Percentiles rank a stretch among this genome's conserved stretches.
phyloP scores from a whole-genome alignment of 2,329 filamentous ascomycete species.

The Aspergillus intermedius region DNA sequence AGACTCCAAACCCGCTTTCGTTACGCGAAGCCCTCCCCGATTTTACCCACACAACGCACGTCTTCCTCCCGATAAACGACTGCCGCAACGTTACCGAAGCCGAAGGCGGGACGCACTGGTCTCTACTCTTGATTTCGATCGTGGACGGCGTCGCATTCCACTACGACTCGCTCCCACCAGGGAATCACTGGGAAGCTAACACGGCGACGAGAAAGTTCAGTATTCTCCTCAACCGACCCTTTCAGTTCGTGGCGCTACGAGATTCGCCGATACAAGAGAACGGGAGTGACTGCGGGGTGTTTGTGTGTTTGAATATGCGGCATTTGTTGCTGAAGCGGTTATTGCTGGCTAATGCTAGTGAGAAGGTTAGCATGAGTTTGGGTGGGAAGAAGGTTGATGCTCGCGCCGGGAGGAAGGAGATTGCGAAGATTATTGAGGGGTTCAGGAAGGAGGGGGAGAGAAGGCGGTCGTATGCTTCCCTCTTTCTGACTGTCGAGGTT shows the following conservation, averaged over 20 bases:
- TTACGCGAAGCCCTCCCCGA: slow-evolving; percentile 68
- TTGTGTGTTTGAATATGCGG: slow-evolving; percentile 91
- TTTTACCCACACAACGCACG: slow-evolving; percentile 75
- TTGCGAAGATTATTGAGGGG: slow-evolving; percentile 80
- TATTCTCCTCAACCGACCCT: slow-evolving; percentile 59
- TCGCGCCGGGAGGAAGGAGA: slow-evolving; percentile 73
- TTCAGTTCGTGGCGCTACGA: slow-evolving; percentile 68
- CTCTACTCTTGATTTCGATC: slow-evolving; percentile 77
- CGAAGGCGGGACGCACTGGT: slow-evolving; percentile 95
- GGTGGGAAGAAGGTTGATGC: slow-evolving; percentile 78
- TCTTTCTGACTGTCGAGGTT: background rate
- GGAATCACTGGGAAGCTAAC: slow-evolving; percentile 69
- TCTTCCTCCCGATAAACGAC: slow-evolving; percentile 95
- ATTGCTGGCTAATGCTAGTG: slow-evolving; percentile 67
- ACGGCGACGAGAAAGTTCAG: slow-evolving; percentile 63
- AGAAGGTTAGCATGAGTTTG: slow-evolving; percentile 94
- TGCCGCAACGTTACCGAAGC: slow-evolving; percentile 65
- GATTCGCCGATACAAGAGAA: slow-evolving; percentile 91
- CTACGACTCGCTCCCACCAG: slow-evolving; percentile 78
- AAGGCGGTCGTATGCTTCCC: slow-evolving; percentile 63
- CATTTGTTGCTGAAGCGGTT: slow-evolving; percentile 83
- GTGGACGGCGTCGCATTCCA: slow-evolving; percentile 91
- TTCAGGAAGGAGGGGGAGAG: slow-evolving; percentile 82
- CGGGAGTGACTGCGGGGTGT: slow-evolving; percentile 88
- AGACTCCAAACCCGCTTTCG: slow-evolving; percentile 54